These are phyloP conservation scores for Aegilops speltoides DNA, from an alignment of 176 grass and related monocot species.

Conservation along the genomic window DNA sequence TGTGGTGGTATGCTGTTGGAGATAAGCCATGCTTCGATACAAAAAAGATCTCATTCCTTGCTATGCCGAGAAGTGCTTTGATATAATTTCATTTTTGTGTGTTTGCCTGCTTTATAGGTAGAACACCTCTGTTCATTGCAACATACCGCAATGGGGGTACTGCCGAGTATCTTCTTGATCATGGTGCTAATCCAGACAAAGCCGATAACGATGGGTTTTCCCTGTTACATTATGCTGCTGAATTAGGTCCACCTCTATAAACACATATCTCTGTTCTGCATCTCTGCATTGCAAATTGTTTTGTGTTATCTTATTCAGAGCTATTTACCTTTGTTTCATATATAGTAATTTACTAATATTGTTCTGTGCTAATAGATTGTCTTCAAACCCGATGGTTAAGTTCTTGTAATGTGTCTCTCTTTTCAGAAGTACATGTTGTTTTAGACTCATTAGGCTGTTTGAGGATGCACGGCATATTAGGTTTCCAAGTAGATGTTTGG, in stretches of 20 bases:
- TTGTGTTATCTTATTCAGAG: not conserved
- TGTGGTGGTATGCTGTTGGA: not conserved
- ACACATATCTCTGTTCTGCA: not conserved
- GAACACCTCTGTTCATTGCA: not conserved
- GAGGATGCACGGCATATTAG: not conserved
- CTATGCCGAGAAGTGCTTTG: not conserved
- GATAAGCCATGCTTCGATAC: slow-evolving; percentile 1
- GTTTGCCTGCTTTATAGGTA: not conserved
- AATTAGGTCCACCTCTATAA: not conserved
- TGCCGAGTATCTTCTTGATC: slow-evolving; percentile 7
- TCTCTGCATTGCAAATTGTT: not conserved
- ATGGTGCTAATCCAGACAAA: slow-evolving; percentile 5
- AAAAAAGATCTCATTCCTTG: not conserved
- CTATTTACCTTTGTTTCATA: not conserved
- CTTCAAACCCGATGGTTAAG: not conserved
- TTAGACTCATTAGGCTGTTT: not conserved
- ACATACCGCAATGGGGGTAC: not conserved
- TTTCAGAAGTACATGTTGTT: not conserved
- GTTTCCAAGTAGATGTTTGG: not conserved
- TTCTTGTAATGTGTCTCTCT: not conserved
- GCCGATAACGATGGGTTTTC: not conserved
- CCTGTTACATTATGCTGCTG: not conserved
- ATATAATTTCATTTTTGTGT: not conserved
- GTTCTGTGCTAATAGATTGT: not conserved
- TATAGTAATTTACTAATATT: not conserved